Conservation (phyloP, 768 basidiomycete species). For the Suillus occidentalis region DNA sequence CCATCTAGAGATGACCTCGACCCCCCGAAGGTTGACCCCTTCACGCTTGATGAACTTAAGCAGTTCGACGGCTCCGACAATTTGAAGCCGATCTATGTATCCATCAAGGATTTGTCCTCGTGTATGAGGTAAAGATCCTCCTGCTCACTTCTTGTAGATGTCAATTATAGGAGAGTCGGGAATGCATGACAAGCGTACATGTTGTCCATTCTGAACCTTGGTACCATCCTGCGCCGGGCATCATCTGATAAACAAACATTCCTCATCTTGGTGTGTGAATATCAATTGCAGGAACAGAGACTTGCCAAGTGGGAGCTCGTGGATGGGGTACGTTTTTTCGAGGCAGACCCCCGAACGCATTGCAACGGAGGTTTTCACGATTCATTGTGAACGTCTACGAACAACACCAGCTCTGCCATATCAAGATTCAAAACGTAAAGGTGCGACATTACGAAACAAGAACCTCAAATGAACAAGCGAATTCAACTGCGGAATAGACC, state of each 20-base stretch:
- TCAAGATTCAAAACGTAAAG: no score
- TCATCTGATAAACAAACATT: not conserved
- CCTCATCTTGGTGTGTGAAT: no score
- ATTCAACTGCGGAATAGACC: not conserved
- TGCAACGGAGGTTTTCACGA: no score
- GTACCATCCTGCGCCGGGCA: not conserved
- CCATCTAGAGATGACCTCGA: conserved; percentile 56
- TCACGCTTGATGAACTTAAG: conserved; percentile 66
- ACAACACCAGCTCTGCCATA: no score
- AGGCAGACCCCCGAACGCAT: no score
- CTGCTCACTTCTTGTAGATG: conserved; percentile 35
- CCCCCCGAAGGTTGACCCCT: conserved; percentile 78
- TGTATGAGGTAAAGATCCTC: conserved; percentile 4
- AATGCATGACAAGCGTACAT: no score
- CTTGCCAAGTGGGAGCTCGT: no score
- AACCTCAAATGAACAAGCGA: not conserved
- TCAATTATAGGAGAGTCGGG: no score
- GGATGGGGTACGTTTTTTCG: no score
- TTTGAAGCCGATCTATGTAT: conserved; percentile 78
- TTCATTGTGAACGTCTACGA: no score
- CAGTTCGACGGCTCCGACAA: conserved; percentile 68
- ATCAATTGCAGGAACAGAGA: no score
- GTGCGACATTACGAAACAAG: not conserved
- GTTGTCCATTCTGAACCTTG: no score
- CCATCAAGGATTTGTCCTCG: conserved; percentile 75